These are phyloP conservation scores for Ustilago shanxiensis DNA, from an alignment of 1,284 basidiomycete genomes.

Conservation along the genomic window DNA sequence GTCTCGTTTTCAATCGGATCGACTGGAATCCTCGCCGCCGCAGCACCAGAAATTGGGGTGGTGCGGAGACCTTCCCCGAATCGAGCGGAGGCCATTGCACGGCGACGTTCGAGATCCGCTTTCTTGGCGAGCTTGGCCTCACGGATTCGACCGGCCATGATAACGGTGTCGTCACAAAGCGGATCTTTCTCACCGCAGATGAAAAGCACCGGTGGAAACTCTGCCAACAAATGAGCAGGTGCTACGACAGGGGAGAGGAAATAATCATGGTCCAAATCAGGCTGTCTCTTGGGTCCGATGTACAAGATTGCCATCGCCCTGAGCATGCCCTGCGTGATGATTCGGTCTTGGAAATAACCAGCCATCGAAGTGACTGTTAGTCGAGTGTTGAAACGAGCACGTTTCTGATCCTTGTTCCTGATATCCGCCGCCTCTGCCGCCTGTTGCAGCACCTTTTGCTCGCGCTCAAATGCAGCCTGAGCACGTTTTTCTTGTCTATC, in stretches of 20 bases:
- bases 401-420: constrained; percentile 41
- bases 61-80: constrained; percentile 73
- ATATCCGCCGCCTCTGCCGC: constrained; percentile 49
- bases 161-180: constrained; percentile 79
- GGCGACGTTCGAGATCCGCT: constrained; percentile 72
- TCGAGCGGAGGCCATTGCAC: constrained; percentile 67
- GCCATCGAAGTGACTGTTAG: constrained; percentile 96
- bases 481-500: constrained; percentile 43
- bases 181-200: constrained; percentile 86
- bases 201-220: constrained; percentile 87
- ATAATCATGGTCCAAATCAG: constrained; percentile 94
- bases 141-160: constrained; percentile 90
- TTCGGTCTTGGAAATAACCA: constrained; percentile 73
- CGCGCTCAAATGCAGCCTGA: constrained; percentile 37
- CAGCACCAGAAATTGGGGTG: constrained; percentile 68
- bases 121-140: constrained; percentile 83
- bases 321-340: constrained; percentile 74
- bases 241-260: constrained; percentile 93
- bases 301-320: constrained; percentile 98
- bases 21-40: constrained; percentile 65
- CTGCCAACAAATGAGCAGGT: constrained; percentile 83
- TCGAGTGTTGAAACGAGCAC: constrained; percentile 78
- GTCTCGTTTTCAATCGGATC: constrained; percentile 77
- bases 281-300: constrained; percentile 89
- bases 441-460: constrained; percentile 43